Conservation (phyloP, 768 basidiomycete species). For the Kwoniella botswanensis region DNA sequence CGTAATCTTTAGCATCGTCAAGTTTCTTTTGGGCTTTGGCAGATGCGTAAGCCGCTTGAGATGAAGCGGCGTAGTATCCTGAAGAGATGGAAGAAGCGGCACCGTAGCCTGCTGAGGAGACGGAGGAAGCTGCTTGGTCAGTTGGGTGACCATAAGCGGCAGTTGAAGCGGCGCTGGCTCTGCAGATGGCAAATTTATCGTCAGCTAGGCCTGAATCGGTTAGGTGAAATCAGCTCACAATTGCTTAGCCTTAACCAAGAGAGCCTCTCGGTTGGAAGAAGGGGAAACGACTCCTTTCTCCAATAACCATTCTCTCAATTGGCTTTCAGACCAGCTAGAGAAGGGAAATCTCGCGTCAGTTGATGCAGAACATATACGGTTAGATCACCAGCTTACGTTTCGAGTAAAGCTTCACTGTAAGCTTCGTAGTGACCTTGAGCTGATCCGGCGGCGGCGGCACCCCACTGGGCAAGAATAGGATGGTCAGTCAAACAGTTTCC, state of each 20-base stretch:
- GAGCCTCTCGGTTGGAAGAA: slow-evolving; percentile 75
- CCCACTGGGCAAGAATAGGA: slow-evolving; percentile 31
- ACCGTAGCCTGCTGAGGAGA: slow-evolving; percentile 45
- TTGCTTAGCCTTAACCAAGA: slow-evolving; percentile 76
- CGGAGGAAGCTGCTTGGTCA: slow-evolving; percentile 58
- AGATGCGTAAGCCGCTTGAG: slow-evolving; percentile 54
- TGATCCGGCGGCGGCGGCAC: slow-evolving; percentile 49
- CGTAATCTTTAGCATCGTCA: slow-evolving; percentile 80
- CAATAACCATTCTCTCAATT: slow-evolving; percentile 79
- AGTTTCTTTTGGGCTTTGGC: slow-evolving; percentile 58
- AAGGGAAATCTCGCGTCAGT: slow-evolving; percentile 5
- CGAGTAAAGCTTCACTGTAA: slow-evolving; percentile 69
- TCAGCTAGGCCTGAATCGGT: not conserved
- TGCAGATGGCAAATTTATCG: slow-evolving; percentile 57
- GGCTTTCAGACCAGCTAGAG: slow-evolving; percentile 76
- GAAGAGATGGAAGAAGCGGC: slow-evolving; percentile 54
- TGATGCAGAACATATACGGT: not conserved
- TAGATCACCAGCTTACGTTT: slow-evolving; percentile 58
- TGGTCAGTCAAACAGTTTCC: no score
- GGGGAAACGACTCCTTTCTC: slow-evolving; percentile 86
- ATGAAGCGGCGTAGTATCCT: slow-evolving; percentile 40
- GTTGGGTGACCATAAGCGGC: slow-evolving; percentile 62
- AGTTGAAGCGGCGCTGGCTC: slow-evolving; percentile 65
- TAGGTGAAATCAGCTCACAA: slow-evolving; percentile 55
- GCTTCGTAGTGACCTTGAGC: slow-evolving; percentile 57